Evolutionary conservation across 2,329 filamentous ascomycete species (phyloP), one percentile per base, ranked within the genome.

Genomic region (Lasiodiplodia sp.): DNA sequence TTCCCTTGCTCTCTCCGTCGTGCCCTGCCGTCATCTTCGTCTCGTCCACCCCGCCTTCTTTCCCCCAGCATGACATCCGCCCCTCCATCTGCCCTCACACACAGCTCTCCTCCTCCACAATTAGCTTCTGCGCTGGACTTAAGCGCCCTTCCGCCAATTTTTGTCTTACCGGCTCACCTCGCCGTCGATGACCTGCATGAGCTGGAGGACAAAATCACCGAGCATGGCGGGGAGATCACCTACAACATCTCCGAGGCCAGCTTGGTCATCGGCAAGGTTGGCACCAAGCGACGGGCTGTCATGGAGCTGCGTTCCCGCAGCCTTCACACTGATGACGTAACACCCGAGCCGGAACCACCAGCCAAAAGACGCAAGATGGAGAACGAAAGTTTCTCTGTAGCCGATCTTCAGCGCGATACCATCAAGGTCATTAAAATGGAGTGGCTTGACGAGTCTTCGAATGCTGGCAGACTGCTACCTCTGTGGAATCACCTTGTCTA

Each of bases 291-390:
- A 73, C 87, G 95, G 21, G 93, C 93, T 0, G 84, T 87, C 57
- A 90, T 96, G 73, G 95, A 98, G 79, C 82, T 98, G 70, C 86
- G 92, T 66, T 86, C 87, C 7, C 86, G 88, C 56, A 90, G 88
- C 16, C 73, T 97, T 2, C 77, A 80, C 51, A 88, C 89, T 0
- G 83, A 87, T 67, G 87, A 89, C 68, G 72, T 83, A 3, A 65
- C 49, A 16, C 38, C 40, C 6, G 18, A n/a, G 16, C 25, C 69
- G 71, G 62, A 51, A 21, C 53, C 64, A 12, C 68, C 56, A 72
- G 68, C 52, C 55, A 71, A 53, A 57, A 72, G 66, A 70, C 65
- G 69, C 66, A 69, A 71, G 67, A 18, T 73, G 23, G 70, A 75
- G 68, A 49, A 16, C 34, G 28, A 16, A n/a, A 18, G 12, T 5